These are phyloP conservation scores for Asclepias syriaca DNA, from an alignment of 257 asterid species.

Conservation along the genomic window DNA sequence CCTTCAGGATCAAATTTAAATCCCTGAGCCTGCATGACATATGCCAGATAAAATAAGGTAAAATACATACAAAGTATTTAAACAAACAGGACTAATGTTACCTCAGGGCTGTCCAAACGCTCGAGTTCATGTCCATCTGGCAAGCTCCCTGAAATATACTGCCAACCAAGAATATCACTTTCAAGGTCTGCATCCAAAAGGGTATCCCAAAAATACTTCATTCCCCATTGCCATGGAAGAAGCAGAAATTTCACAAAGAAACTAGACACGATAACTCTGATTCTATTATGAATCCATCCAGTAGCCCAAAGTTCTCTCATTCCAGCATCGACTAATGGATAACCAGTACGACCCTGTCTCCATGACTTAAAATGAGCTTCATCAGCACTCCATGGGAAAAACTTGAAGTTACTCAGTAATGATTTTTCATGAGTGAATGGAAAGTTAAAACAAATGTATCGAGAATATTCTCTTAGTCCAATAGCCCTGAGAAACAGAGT, in stretches of 20 bases:
- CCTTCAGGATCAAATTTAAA: slow-evolving; percentile 83
- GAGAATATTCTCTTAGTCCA: slow-evolving; percentile 84
- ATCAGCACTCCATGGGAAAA: slow-evolving; percentile 78
- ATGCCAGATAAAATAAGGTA: not conserved
- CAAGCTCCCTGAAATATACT: slow-evolving; percentile 81
- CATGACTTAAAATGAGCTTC: slow-evolving; percentile 70
- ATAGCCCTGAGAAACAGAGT: slow-evolving; percentile 52
- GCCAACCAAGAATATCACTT: slow-evolving; percentile 92
- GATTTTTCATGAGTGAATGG: slow-evolving; percentile 80
- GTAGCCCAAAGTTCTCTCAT: slow-evolving; percentile 98
- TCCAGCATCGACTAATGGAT: slow-evolving; percentile 91
- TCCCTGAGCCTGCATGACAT: slow-evolving; percentile 65
- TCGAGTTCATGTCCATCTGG: slow-evolving; percentile 93
- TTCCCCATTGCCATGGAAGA: slow-evolving; percentile 97
- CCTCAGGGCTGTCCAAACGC: slow-evolving; percentile 92
- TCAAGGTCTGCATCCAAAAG: slow-evolving; percentile 93
- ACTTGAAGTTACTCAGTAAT: slow-evolving; percentile 46
- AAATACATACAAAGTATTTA: not conserved
- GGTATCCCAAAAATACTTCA: slow-evolving; percentile 96
- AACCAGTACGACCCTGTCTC: slow-evolving; percentile 93
- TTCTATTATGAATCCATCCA: slow-evolving; percentile 89
- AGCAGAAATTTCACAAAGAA: slow-evolving; percentile 81
- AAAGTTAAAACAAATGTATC: slow-evolving; percentile 86
- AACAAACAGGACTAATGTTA: slow-evolving; percentile 12
- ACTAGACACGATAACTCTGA: slow-evolving; percentile 75